Conservation (phyloP, 2,329 filamentous ascomycete species). For the Trichoderma sp. region DNA sequence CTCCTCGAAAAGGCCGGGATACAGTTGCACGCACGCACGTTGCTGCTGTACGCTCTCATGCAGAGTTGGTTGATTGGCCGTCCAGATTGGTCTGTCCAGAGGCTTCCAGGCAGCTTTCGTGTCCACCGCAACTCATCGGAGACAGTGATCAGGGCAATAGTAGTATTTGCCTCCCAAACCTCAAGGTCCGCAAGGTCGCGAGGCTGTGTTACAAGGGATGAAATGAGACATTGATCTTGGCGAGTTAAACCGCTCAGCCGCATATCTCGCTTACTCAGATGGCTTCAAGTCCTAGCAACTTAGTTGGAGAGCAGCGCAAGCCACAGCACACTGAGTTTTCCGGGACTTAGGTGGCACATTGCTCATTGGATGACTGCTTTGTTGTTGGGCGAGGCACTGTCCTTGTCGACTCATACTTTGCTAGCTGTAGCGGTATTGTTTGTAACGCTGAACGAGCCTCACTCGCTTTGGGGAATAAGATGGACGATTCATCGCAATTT, state of each 20-base stretch:
- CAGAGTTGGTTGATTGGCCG: not conserved
- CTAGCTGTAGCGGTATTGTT: not conserved
- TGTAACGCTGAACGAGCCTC: not conserved
- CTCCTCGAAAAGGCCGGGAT: not conserved
- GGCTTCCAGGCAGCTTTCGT: not conserved
- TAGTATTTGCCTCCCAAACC: not conserved
- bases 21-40: not conserved
- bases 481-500: not conserved
- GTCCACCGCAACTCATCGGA: not conserved
- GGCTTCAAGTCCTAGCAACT: too few species aligned
- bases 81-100: too few species aligned
- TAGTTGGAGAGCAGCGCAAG: too few species aligned
- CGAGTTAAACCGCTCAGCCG: not conserved
- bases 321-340: not conserved
- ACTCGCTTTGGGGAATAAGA: not conserved
- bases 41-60: not conserved
- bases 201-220: not conserved
- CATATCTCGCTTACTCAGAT: not conserved
- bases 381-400: not conserved
- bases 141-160: too few species aligned
- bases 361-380: not conserved
- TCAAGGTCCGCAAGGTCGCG: not conserved
- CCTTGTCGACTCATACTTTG: not conserved
- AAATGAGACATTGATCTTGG: not conserved
- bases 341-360: not conserved